Conservation (phyloP, 106 monocot genomes). For the Alisma plantagoaquatica region DNA sequence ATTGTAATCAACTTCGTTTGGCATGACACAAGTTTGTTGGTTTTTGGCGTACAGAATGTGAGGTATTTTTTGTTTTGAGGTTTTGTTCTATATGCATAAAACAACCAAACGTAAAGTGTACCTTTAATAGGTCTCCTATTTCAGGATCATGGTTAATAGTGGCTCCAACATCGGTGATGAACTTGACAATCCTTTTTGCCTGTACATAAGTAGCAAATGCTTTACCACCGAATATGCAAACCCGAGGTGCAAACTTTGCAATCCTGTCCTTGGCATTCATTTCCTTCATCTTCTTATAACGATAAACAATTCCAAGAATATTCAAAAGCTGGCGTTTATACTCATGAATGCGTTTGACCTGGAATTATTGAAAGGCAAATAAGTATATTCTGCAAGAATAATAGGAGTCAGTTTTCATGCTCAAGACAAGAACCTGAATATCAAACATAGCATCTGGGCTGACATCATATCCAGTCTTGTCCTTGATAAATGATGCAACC, state of each 20-base stretch:
- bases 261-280: slow-evolving; percentile 63
- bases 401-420: not conserved
- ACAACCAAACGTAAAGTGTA: slow-evolving; percentile 17
- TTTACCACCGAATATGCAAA: slow-evolving; percentile 99
- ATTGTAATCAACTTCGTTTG: too few relatives aligned
- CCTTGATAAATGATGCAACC: slow-evolving; percentile 73
- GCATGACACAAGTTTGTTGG: too few relatives aligned
- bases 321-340: slow-evolving; percentile 91
- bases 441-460: slow-evolving; percentile 97
- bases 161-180: slow-evolving; percentile 91
- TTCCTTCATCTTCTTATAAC: slow-evolving; percentile 99
- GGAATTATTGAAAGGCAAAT: slow-evolving; percentile 8
- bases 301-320: slow-evolving; percentile 88
- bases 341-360: slow-evolving; percentile 97
- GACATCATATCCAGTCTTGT: slow-evolving; percentile 88
- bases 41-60: too few relatives aligned
- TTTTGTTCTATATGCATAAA: too few relatives aligned
- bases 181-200: slow-evolving; percentile 97
- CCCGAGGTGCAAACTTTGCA: slow-evolving; percentile 64
- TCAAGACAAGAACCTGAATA: slow-evolving; percentile 51
- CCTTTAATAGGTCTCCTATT: slow-evolving; percentile 93
- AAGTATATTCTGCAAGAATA: not conserved
- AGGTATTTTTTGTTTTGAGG: too few relatives aligned
- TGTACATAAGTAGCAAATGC: slow-evolving; percentile 96
- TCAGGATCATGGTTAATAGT: slow-evolving; percentile 95